Percentiles rank a stretch among this genome's conserved stretches.
These are phyloP conservation scores for Hypericum androsaemum DNA, from an alignment of 345 rosid species.

Conservation along the genomic window DNA sequence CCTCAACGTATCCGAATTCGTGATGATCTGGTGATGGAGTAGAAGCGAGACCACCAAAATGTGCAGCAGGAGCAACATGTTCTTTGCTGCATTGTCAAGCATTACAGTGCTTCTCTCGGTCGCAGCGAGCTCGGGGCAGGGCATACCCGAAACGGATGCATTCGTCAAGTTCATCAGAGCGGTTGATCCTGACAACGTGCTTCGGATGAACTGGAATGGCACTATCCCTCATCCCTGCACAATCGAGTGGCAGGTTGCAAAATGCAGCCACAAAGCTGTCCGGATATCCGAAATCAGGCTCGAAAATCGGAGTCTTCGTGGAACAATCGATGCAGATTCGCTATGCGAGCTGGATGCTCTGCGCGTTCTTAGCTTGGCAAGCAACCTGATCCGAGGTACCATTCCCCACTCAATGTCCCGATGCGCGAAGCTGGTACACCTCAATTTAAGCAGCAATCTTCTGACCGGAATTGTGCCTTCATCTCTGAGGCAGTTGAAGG, in stretches of 20 bases:
- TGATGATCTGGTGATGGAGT: constrained; percentile 6
- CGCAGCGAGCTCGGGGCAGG: constrained; percentile 16
- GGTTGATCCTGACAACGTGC: constrained; percentile 28
- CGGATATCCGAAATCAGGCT: constrained; percentile 30
- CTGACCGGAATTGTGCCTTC: constrained; percentile 26
- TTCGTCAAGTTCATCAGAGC: constrained; percentile 25
- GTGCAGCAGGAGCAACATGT: constrained; percentile 10
- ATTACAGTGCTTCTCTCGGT: constrained; percentile 12
- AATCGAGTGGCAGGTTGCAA: constrained; percentile 16
- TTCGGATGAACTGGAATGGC: constrained; percentile 10
- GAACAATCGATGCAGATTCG: constrained; percentile 29
- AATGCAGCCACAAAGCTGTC: constrained; percentile 18
- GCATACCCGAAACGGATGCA: constrained; percentile 21
- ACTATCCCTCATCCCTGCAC: constrained; percentile 18
- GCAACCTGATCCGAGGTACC: constrained; percentile 26
- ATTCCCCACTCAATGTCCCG: constrained; percentile 26
- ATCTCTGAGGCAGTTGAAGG: constrained; percentile 24
- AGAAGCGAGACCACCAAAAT: constrained; percentile 7
- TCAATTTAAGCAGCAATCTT: constrained; percentile 34
- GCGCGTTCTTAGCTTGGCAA: constrained; percentile 24
- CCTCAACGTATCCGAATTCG: background rate
- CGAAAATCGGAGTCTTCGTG: constrained; percentile 28
- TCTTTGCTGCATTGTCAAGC: constrained; percentile 6
- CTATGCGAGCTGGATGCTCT: constrained; percentile 29
- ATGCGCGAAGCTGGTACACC: constrained; percentile 22